A percentile compares a stretch with the other conserved stretches of the same genome.
phyloP scores from a whole-genome alignment of 1,139 yeast species.

The Geotrichum histeridarum region DNA sequence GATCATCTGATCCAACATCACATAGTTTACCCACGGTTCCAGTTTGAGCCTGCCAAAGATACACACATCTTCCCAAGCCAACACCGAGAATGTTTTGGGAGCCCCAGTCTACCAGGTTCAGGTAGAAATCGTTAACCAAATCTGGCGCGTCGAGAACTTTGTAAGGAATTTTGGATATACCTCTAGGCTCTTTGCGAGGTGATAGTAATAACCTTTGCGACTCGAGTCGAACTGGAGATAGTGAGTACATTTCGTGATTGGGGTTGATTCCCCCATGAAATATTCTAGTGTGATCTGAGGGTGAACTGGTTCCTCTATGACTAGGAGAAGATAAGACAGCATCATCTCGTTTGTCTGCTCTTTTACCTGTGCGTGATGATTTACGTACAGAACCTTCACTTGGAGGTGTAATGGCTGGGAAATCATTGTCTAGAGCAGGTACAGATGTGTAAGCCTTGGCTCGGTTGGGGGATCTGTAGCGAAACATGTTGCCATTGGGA shows the following conservation, averaged over 20 bases:
- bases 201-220: constrained; percentile 72
- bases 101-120: constrained; percentile 94
- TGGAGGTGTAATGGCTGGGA: neutral
- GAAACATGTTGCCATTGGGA: constrained; percentile 27
- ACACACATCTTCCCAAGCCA: constrained; percentile 82
- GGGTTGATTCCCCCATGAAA: constrained; percentile 38
- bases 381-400: neutral
- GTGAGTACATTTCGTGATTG: constrained; percentile 68
- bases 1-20: constrained; percentile 53
- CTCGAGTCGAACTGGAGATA: constrained; percentile 86
- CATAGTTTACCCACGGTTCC: constrained; percentile 81
- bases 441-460: constrained; percentile 1
- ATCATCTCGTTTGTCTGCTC: neutral
- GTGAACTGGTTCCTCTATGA: constrained; percentile 2
- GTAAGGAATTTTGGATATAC: constrained; percentile 81
- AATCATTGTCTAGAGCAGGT: neutral
- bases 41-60: constrained; percentile 83
- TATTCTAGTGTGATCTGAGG: neutral
- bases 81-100: constrained; percentile 83
- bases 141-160: constrained; percentile 96
- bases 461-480: constrained; percentile 30
- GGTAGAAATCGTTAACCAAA: constrained; percentile 85
- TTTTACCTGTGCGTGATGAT: neutral
- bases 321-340: neutral
- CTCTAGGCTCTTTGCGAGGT: constrained; percentile 74